A percentile compares a stretch with the other conserved stretches of the same genome.
phyloP scores from a whole-genome alignment of 106 monocot species.

The Dendrobium officinale region DNA sequence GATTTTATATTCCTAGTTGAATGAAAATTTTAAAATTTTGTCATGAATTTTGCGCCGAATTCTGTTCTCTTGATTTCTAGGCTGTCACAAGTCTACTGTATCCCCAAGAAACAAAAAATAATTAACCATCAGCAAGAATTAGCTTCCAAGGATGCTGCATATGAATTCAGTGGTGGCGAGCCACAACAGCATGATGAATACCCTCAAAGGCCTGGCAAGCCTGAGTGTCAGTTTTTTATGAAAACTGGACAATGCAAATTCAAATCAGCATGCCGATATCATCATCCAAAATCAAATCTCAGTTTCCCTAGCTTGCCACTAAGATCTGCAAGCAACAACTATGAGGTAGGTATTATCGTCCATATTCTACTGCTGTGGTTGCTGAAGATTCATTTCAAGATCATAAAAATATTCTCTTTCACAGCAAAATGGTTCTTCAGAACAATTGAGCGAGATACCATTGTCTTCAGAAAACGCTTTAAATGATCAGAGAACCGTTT shows the following conservation, averaged over 20 bases:
- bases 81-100: not conserved
- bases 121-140: not conserved
- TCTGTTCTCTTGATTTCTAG: not conserved
- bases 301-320: not conserved
- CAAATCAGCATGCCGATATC: not conserved
- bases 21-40: not conserved
- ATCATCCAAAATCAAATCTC: not conserved
- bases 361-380: slow-evolving; percentile 32
- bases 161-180: not conserved
- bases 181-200: not conserved
- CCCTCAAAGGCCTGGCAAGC: not conserved
- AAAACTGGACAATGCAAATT: slow-evolving; percentile 1
- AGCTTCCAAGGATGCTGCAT: not conserved
- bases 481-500: slow-evolving; percentile 23
- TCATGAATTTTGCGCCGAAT: not conserved
- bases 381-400: slow-evolving; percentile 7
- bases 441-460: slow-evolving; percentile 3
- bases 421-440: slow-evolving; percentile 1
- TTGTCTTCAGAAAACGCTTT: slow-evolving; percentile 15
- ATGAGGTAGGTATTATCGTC: slow-evolving; percentile 46
- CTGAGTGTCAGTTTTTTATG: slow-evolving; percentile 1
- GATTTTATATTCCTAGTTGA: not conserved
- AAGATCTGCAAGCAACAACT: not conserved
- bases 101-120: not conserved
- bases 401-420: slow-evolving; percentile 10